phyloP scores from a whole-genome alignment of 306 rosid species.

The Rosa persica region DNA sequence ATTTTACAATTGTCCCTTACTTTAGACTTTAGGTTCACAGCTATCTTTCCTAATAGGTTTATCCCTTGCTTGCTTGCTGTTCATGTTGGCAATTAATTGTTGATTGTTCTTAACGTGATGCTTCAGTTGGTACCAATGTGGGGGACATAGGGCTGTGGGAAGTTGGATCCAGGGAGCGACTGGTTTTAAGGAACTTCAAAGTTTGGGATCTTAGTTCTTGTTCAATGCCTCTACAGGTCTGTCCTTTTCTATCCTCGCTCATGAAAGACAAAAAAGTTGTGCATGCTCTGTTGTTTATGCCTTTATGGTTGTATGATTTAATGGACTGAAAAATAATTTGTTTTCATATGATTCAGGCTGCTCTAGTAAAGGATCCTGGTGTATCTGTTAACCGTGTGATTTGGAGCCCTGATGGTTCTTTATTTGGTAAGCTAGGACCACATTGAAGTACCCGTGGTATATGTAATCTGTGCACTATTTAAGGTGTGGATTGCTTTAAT shows the following conservation, averaged over 20 bases:
- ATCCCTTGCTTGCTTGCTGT: slow-evolving; percentile 14
- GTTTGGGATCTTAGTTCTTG: slow-evolving; percentile 94
- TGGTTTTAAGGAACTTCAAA: slow-evolving; percentile 79
- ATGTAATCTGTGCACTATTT: slow-evolving; percentile 14
- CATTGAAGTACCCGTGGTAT: slow-evolving; percentile 21
- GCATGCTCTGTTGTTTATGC: background rate
- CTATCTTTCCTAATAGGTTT: slow-evolving; percentile 14
- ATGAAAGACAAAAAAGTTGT: background rate
- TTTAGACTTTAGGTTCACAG: background rate
- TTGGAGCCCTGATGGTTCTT: slow-evolving; percentile 96
- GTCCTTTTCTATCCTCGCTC: slow-evolving; percentile 14
- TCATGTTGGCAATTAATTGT: slow-evolving; percentile 20
- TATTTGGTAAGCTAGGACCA: slow-evolving; percentile 63
- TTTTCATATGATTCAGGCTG: slow-evolving; percentile 58
- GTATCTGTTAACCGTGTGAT: slow-evolving; percentile 97
- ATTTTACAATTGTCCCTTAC: slow-evolving; percentile 13
- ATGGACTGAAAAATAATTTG: slow-evolving; percentile 26
- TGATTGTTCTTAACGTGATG: slow-evolving; percentile 15
- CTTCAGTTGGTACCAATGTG: slow-evolving; percentile 87
- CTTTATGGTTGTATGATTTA: slow-evolving; percentile 13
- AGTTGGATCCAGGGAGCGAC: slow-evolving; percentile 84
- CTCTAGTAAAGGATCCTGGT: slow-evolving; percentile 88
- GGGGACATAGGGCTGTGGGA: slow-evolving; percentile 99
- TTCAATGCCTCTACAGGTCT: slow-evolving; percentile 90
- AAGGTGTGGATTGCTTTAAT: slow-evolving; percentile 12